phyloP scores from a whole-genome alignment of 2,329 filamentous ascomycete genomes.

The Furcasterigmium furcatum region DNA sequence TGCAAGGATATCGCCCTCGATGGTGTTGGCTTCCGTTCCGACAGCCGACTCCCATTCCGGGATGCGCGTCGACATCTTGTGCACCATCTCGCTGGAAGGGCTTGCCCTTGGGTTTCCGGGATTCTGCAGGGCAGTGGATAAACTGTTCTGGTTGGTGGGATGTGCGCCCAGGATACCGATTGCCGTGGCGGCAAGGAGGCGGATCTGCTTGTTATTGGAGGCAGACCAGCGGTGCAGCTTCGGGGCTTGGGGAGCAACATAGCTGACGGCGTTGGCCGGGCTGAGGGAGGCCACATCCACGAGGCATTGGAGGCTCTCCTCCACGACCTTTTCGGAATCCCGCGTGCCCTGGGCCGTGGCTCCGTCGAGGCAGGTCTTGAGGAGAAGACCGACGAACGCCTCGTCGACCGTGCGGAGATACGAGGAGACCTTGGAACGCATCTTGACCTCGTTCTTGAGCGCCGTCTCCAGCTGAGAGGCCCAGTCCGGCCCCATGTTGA shows the following conservation, averaged over 20 bases:
- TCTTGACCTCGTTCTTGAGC: slow-evolving; percentile 65
- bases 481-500: slow-evolving; percentile 76
- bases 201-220: slow-evolving; percentile 69
- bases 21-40: slow-evolving; percentile 39
- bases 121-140: slow-evolving; percentile 2
- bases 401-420: slow-evolving; percentile 44
- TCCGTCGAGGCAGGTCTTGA: slow-evolving; percentile 56
- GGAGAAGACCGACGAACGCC: slow-evolving; percentile 35
- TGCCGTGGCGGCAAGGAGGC: slow-evolving; percentile 64
- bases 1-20: slow-evolving; percentile 44
- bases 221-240: slow-evolving; percentile 56
- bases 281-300: slow-evolving; percentile 49
- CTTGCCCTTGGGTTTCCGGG: background rate
- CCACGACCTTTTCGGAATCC: slow-evolving; percentile 27
- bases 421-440: slow-evolving; percentile 54
- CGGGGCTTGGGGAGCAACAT: slow-evolving; percentile 43
- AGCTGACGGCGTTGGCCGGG: slow-evolving; percentile 47
- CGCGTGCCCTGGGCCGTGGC: slow-evolving; percentile 38
- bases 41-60: slow-evolving; percentile 35
- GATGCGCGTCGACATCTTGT: slow-evolving; percentile 39
- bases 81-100: slow-evolving; percentile 5
- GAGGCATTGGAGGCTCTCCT: slow-evolving; percentile 49
- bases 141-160: slow-evolving; percentile 28
- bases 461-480: slow-evolving; percentile 73
- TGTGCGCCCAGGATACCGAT: slow-evolving; percentile 78